Base-by-base conservation (phyloP, 75 land plant genomes). In the Pinus taeda region DNA sequence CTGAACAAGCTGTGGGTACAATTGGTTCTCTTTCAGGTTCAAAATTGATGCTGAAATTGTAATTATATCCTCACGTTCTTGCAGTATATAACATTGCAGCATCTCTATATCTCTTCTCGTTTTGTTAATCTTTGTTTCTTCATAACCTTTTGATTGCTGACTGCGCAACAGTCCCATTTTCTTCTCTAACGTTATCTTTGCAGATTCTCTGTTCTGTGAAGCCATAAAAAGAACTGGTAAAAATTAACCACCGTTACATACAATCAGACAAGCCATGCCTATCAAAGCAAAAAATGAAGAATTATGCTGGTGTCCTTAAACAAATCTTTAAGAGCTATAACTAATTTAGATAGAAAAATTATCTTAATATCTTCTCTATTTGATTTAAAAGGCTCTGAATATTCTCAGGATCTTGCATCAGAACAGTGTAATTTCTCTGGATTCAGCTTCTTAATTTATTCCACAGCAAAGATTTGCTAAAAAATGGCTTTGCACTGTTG, bases 1-100 rank as follows among this genome's bases (percentile, higher is more conserved):
- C 29, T 85, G 88, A 74, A 88, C 36, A 55, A 96, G 85, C 76
- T 96, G 98, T 57, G 90, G 93, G 29, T 87, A 82, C 63, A 96
- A 87, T 66, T 96, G 93, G n/a, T 96, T 88, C 57, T 92, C 89
- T 70, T 92, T 85, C 42, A 96, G 67, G 75, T 79, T 80, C 74
- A 84, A 71, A 76, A 96, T 88, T 59, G 86, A 80, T 15, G 84
- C 75, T 59, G 86, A 84, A 33, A 90, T 83, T 39, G 71, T 59
- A 75, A 81, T 83, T 45, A 90, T 90, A 20, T 86, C 86, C 36
- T 96, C 79, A 59, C 85, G 89, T 79, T 91, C 80, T 13, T 79
- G 79, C 29, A 75, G 64, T 24, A 92, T 75, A 14, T 87, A 83
- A 11, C 84, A 60, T 76, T 91, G 85, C 60, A 88, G 71, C 55